Evolutionary conservation across 2,329 filamentous ascomycete species (phyloP).

Genomic region (Penicillium sp.): DNA sequence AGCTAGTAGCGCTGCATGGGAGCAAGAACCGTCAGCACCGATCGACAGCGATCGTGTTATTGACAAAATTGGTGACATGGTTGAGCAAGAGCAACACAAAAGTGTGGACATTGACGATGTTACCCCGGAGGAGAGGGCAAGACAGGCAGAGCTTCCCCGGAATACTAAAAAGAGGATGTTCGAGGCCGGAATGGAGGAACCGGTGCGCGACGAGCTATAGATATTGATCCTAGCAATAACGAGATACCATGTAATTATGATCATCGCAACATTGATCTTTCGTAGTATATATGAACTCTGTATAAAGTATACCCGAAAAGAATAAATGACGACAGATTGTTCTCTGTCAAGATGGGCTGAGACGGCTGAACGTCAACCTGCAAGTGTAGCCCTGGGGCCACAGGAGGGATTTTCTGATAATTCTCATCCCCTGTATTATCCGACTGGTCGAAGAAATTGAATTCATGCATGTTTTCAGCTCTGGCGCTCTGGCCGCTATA

Average conservation of each 20-base stretch:
- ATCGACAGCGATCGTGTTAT: constrained; percentile 31
- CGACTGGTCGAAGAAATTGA: too few species aligned
- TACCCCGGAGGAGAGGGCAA: constrained; percentile 28
- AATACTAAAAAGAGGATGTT: constrained; percentile 46
- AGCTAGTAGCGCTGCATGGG: constrained; percentile 14
- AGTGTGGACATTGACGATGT: constrained; percentile 28
- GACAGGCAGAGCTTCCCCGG: constrained; percentile 33
- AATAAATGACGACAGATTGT: too few species aligned
- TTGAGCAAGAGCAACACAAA: constrained; percentile 22
- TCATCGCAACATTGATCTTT: background rate
- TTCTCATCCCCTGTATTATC: too few species aligned
- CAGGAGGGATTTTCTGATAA: too few species aligned
- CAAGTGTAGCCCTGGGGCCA: too few species aligned
- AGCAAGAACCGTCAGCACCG: constrained; percentile 16
- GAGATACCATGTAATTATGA: constrained; percentile 8
- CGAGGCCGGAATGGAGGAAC: constrained; percentile 29
- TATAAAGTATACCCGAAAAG: too few species aligned
- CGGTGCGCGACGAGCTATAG: constrained; percentile 35
- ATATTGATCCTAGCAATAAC: constrained; percentile 11
- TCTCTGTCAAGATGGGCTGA: too few species aligned
- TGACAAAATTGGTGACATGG: constrained; percentile 37
- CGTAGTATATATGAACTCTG: background rate
- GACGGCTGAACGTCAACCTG: too few species aligned
- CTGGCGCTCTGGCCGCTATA: too few species aligned
- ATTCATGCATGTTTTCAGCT: too few species aligned